Conservation (phyloP, 768 basidiomycete species). For the Coprinopsis sp. region DNA sequence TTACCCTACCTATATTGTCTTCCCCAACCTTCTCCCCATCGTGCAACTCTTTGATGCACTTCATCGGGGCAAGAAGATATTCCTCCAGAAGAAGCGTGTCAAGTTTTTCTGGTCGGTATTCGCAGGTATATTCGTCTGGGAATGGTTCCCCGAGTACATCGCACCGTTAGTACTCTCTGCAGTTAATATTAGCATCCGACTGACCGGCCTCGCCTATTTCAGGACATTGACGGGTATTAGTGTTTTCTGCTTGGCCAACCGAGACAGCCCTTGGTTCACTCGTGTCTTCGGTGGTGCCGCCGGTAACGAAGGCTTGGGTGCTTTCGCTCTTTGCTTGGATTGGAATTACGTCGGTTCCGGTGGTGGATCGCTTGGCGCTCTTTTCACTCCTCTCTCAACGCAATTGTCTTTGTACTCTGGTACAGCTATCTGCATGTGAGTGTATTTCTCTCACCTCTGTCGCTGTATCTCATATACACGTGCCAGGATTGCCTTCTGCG, state of each 20-base stretch:
- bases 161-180: slow-evolving; percentile 27
- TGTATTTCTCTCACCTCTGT: slow-evolving; percentile 11
- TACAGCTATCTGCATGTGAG: slow-evolving; percentile 48
- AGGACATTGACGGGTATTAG: slow-evolving; percentile 57
- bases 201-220: too few species aligned
- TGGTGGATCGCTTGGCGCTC: slow-evolving; percentile 39
- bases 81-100: slow-evolving; percentile 47
- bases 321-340: slow-evolving; percentile 55
- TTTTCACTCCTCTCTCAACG: slow-evolving; percentile 50
- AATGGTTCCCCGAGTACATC: slow-evolving; percentile 52
- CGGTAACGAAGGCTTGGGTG: slow-evolving; percentile 59
- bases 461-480: background rate
- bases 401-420: slow-evolving; percentile 49
- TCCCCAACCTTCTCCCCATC: slow-evolving; percentile 34
- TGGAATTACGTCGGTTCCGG: slow-evolving; percentile 55
- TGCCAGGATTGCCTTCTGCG: slow-evolving; percentile 39
- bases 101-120: slow-evolving; percentile 55
- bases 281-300: slow-evolving; percentile 58
- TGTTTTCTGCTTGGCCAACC: slow-evolving; percentile 51
- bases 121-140: slow-evolving; percentile 50
- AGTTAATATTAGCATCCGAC: too few species aligned
- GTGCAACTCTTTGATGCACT: slow-evolving; percentile 41
- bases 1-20: slow-evolving; percentile 46
- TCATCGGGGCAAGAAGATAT: slow-evolving; percentile 39
- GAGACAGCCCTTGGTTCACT: slow-evolving; percentile 44